These are phyloP conservation scores for Tolypocladium ophioglossoides DNA, from an alignment of 2,329 filamentous ascomycete species.

Conservation along the genomic window DNA sequence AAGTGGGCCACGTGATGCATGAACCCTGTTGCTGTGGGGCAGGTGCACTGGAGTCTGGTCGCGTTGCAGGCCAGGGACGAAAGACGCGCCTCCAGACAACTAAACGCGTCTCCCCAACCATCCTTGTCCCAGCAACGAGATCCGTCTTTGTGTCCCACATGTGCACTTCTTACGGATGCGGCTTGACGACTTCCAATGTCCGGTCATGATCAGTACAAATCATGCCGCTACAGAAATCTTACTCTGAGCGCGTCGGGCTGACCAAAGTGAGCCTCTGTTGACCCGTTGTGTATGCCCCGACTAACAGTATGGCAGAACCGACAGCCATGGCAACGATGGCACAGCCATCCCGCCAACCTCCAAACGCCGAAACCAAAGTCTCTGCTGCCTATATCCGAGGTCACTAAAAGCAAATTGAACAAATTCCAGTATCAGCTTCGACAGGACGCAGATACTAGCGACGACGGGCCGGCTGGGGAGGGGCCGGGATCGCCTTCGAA, in stretches of 20 bases:
- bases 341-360: conserved; percentile 34
- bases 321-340: conserved; percentile 42
- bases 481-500: conserved; percentile 1
- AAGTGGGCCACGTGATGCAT: not conserved
- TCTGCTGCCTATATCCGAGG: conserved; percentile 41
- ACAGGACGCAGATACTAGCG: conserved; percentile 7
- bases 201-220: conserved; percentile 7
- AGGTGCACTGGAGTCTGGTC: not conserved
- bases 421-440: conserved; percentile 36
- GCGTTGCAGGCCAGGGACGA: not conserved
- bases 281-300: conserved; percentile 4
- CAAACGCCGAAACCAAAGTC: conserved; percentile 24
- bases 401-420: conserved; percentile 50
- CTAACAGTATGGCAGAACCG: conserved; percentile 19
- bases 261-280: conserved; percentile 17
- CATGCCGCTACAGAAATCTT: conserved; percentile 32
- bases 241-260: conserved; percentile 23
- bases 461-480: no score
- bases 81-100: not conserved
- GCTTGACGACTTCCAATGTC: conserved; percentile 8
- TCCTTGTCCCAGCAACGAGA: not conserved
- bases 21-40: not conserved
- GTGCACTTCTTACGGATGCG: conserved; percentile 1
- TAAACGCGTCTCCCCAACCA: not conserved
- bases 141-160: not conserved